A percentile compares a stretch with the other conserved stretches of the same genome.
These are phyloP conservation scores for Halophytophthora polymorphica DNA, from an alignment of 352 stramenopile genomes.

Conservation along the genomic window DNA sequence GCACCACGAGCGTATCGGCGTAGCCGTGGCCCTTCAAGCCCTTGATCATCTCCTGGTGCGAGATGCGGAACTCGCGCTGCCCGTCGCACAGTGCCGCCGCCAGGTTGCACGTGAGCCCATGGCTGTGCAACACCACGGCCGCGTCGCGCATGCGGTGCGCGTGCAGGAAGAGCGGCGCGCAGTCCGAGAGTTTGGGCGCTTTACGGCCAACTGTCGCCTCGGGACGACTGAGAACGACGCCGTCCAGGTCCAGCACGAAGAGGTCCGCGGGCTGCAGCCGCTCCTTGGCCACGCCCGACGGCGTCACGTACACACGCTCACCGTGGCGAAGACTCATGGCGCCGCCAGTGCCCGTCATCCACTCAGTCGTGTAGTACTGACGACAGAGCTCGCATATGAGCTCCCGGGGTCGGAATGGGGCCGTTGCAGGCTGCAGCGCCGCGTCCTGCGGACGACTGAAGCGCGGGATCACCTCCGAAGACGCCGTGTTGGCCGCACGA, in stretches of 20 bases:
- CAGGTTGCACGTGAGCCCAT: slow-evolving; percentile 85
- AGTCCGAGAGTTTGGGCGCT: slow-evolving; percentile 88
- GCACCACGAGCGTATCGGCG: slow-evolving; percentile 91
- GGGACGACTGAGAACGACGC: slow-evolving; percentile 69
- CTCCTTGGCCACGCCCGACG: slow-evolving; percentile 96
- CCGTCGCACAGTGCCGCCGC: slow-evolving; percentile 89
- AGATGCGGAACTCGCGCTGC: slow-evolving; percentile 84
- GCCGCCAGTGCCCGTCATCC: slow-evolving; percentile 94
- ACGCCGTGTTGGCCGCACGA: slow-evolving; percentile 5
- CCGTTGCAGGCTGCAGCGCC: slow-evolving; percentile 37
- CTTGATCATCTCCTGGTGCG: slow-evolving; percentile 98
- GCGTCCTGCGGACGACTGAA: slow-evolving; percentile 42
- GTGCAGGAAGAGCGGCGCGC: slow-evolving; percentile 92
- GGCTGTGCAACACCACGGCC: slow-evolving; percentile 75
- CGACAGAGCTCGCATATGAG: slow-evolving; percentile 72
- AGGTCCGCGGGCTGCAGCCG: slow-evolving; percentile 93
- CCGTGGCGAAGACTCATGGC: slow-evolving; percentile 92
- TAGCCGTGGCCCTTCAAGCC: slow-evolving; percentile 91
- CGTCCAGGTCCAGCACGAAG: slow-evolving; percentile 91
- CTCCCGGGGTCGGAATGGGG: slow-evolving; percentile 41
- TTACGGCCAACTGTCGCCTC: slow-evolving; percentile 37
- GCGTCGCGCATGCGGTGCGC: slow-evolving; percentile 86
- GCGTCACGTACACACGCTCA: slow-evolving; percentile 94
- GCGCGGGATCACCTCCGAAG: slow-evolving; percentile 21
- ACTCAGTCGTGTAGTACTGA: slow-evolving; percentile 82